Conservation (phyloP, 2,329 filamentous ascomycete genomes). For the Claviceps arundinis region DNA sequence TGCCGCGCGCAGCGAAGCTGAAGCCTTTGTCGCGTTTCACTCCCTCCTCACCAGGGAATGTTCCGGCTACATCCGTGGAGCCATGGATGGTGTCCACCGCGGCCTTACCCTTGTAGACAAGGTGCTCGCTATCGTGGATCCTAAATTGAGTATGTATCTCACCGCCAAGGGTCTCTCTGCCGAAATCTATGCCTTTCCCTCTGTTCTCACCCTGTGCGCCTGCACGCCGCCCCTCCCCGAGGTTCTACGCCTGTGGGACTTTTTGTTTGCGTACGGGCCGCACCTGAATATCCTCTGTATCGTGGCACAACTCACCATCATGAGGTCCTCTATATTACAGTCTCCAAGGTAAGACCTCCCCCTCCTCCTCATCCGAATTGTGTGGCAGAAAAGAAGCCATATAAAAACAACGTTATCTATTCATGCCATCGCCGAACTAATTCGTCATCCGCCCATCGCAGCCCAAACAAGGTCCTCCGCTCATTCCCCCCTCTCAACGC, state of each 20-base stretch:
- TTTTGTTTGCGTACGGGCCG: constrained; percentile 87
- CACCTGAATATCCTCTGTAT: constrained; percentile 95
- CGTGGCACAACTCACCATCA: constrained; percentile 82
- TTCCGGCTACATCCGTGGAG: constrained; percentile 85
- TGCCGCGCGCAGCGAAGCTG: constrained; percentile 82
- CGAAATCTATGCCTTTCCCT: constrained; percentile 92
- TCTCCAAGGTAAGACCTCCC: constrained; percentile 55
- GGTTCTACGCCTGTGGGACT: constrained; percentile 90
- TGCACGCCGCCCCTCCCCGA: constrained; percentile 92
- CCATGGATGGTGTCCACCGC: constrained; percentile 94
- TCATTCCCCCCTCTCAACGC: constrained; percentile 77
- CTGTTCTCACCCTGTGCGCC: constrained; percentile 84
- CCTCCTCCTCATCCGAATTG: neutral
- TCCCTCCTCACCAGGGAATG: constrained; percentile 77
- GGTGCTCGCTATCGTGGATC: constrained; percentile 81
- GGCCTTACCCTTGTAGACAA: constrained; percentile 85
- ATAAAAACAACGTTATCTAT: too few relatives aligned
- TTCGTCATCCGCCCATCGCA: constrained; percentile 22
- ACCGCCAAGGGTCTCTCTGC: constrained; percentile 79
- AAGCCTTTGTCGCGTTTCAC: constrained; percentile 87
- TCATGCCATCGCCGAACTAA: constrained; percentile 9
- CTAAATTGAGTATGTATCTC: constrained; percentile 72
- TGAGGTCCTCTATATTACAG: constrained; percentile 69
- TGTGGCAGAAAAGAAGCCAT: neutral
- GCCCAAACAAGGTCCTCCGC: constrained; percentile 83